Evolutionary conservation across 2,329 filamentous ascomycete genomes (phyloP).

Genomic region (Diaporthe australafricana): DNA sequence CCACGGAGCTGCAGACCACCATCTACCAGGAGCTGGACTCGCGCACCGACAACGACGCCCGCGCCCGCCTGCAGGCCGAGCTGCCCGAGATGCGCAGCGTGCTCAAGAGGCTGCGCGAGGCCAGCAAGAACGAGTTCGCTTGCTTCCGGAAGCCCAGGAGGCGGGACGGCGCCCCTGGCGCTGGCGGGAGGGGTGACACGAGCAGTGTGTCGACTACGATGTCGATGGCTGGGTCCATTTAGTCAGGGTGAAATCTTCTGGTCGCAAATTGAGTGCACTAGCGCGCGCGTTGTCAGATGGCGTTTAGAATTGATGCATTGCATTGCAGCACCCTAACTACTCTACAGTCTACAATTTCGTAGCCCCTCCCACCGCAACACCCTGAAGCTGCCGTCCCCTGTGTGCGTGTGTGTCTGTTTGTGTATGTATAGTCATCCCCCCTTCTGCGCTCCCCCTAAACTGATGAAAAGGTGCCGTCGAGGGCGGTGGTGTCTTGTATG

Average conservation of each 20-base stretch:
- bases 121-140: conserved; percentile 87
- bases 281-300: background rate
- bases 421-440: background rate
- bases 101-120: conserved; percentile 85
- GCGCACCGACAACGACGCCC: conserved; percentile 88
- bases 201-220: conserved; percentile 32
- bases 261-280: background rate
- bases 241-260: too few species aligned
- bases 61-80: conserved; percentile 84
- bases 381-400: background rate
- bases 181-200: conserved; percentile 16
- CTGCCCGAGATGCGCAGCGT: conserved; percentile 89
- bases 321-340: conserved; percentile 25
- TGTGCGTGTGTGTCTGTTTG: background rate
- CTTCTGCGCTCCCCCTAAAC: background rate
- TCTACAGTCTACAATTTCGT: conserved; percentile 27
- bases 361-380: conserved; percentile 1
- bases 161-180: conserved; percentile 23
- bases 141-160: conserved; percentile 77
- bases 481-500: conserved; percentile 29
- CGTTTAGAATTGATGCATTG: conserved; percentile 27
- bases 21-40: conserved; percentile 93
- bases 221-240: conserved; percentile 31
- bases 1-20: conserved; percentile 84
- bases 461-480: conserved; percentile 20